Conservation (phyloP, 768 basidiomycete species). For the Porphyrellus cyaneotinctus region DNA sequence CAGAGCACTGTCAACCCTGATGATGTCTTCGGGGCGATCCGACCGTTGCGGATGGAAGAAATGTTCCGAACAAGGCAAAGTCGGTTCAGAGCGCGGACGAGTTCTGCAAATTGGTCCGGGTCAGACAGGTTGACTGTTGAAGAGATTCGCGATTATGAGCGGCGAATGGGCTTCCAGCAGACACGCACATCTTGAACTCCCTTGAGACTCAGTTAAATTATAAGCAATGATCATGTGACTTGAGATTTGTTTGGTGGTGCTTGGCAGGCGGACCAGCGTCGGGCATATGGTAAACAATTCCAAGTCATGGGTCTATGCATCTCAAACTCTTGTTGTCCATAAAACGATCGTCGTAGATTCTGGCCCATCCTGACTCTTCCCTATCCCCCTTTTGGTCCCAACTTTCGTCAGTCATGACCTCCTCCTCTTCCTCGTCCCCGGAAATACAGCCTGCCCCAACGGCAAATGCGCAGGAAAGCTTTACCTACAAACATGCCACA, state of each 20-base stretch:
- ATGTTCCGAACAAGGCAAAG: constrained; percentile 78
- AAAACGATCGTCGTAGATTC: constrained; percentile 31
- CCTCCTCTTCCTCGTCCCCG: constrained; percentile 75
- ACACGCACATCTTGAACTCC: constrained; percentile 15
- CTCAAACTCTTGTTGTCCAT: constrained; percentile 27
- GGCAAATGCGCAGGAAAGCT: constrained; percentile 37
- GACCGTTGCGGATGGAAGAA: constrained; percentile 87
- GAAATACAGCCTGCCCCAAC: constrained; percentile 55
- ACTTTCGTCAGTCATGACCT: constrained; percentile 50
- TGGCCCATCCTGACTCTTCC: constrained; percentile 27
- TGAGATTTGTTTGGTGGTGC: constrained; percentile 19
- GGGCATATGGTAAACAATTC: constrained; percentile 21
- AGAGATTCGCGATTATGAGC: constrained; percentile 85
- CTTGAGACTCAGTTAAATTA: constrained; percentile 9
- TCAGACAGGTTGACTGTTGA: constrained; percentile 79
- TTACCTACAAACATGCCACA: constrained; percentile 65
- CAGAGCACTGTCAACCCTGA: constrained; percentile 89
- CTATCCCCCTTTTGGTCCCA: constrained; percentile 29
- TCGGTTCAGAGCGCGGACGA: constrained; percentile 84
- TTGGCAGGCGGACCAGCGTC: constrained; percentile 15
- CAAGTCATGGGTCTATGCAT: constrained; percentile 25
- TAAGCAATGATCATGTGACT: constrained; percentile 16
- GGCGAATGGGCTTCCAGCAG: constrained; percentile 80
- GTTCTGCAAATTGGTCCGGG: constrained; percentile 96
- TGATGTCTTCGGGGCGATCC: constrained; percentile 88